Conservation (phyloP, 1,284 basidiomycete species). For the Ceratorhiza oryzae-sativae region DNA sequence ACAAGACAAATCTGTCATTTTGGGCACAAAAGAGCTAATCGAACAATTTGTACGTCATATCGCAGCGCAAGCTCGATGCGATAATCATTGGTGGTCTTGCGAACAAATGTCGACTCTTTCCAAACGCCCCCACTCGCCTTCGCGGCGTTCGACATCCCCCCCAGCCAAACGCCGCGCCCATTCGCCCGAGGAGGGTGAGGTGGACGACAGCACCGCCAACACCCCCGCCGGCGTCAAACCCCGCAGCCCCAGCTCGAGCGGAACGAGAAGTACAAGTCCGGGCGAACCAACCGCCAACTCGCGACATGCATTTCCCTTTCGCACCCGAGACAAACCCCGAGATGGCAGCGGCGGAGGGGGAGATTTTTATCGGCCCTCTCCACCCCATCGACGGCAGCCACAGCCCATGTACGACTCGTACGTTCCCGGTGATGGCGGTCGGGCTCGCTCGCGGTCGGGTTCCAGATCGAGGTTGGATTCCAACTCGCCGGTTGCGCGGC, state of each 20-base stretch:
- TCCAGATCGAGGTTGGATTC: background rate
- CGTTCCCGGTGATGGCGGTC: background rate
- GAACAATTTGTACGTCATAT: too few relatives aligned
- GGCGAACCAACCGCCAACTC: background rate
- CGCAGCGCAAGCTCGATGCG: too few relatives aligned
- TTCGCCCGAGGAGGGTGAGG: slow-evolving; percentile 79
- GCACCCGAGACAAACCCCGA: background rate
- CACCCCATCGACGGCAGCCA: background rate
- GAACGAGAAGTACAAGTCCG: too few relatives aligned
- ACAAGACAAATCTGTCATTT: too few relatives aligned
- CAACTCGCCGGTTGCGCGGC: too few relatives aligned
- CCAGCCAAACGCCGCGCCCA: slow-evolving; percentile 64
- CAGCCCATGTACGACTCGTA: background rate
- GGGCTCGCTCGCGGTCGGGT: background rate
- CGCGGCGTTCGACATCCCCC: slow-evolving; percentile 51
- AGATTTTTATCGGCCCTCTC: slow-evolving; percentile 3
- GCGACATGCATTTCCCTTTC: background rate
- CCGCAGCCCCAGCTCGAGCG: too few relatives aligned
- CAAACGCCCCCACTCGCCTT: slow-evolving; percentile 35
- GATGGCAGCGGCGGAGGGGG: background rate
- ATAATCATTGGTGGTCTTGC: too few relatives aligned
- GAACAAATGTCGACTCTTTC: background rate
- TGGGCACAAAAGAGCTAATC: too few relatives aligned
- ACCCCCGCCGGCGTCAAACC: slow-evolving; percentile 1
- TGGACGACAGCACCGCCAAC: slow-evolving; percentile 58